phyloP scores from a whole-genome alignment of 192 early-diverging fungal species.

The Umbelopsis sp. region DNA sequence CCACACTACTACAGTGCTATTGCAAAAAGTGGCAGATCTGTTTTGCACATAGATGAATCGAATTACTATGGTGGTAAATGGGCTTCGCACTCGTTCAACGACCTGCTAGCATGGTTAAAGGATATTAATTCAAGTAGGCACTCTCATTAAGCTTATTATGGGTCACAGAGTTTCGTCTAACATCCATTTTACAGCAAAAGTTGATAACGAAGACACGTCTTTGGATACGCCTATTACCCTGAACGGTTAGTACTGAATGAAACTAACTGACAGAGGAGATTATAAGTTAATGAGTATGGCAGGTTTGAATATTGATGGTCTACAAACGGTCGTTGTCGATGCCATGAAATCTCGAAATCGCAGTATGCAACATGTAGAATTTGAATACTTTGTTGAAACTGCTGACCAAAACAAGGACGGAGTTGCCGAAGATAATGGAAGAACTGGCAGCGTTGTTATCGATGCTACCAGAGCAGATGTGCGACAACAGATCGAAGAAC shows the following conservation, averaged over 20 bases:
- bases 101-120: conserved; percentile 48
- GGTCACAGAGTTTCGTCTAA: not conserved
- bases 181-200: too few species aligned
- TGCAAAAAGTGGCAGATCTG: conserved; percentile 64
- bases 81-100: conserved; percentile 57
- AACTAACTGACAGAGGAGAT: too few species aligned
- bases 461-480: not conserved
- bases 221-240: not conserved
- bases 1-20: conserved; percentile 54
- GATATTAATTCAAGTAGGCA: conserved; percentile 23
- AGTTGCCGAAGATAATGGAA: not conserved
- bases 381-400: not conserved
- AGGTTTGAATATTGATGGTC: not conserved
- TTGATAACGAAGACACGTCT: not conserved
- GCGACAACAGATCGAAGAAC: not conserved
- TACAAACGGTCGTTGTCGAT: not conserved
- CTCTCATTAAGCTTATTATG: not conserved
- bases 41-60: conserved; percentile 84
- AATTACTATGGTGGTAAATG: conserved; percentile 77
- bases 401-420: not conserved
- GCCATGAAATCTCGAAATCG: not conserved
- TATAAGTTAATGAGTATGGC: too few species aligned
- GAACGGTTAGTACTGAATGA: not conserved
- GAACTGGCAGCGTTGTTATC: not conserved
- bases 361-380: not conserved